Evolutionary conservation across 2,329 filamentous ascomycete species (phyloP), one percentile per base, ranked within the genome.

Genomic region (Diaporthe destruens): DNA sequence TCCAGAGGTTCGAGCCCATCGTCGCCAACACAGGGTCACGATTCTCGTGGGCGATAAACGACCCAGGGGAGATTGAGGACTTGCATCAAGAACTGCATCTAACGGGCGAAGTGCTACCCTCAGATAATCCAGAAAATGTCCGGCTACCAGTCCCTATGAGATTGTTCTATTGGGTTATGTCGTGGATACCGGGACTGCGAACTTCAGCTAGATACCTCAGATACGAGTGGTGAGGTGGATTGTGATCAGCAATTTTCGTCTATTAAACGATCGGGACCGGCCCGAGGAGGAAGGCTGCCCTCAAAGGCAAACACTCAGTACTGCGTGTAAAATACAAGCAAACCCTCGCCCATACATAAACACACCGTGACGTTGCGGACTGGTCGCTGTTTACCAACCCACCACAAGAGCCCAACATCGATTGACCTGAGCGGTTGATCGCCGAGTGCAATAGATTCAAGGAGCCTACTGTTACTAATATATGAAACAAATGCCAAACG

Each of bases 1-100:
- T 51, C 18, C 73, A 74, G 42, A 55, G 34, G 32, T 11, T 74
- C 1, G 71, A 72, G 29, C 71, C 71, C 47, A 71, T 74, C 29
- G 5, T 71, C 2, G 8, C 57, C n/a, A 72, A 49, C 23, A 74
- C 73, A 23, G 66, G 66, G 3, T 70, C 73, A 12, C 23, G 18
- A 8, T 39, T 74, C 12, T 49, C n/a, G 2, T 74, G 73, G 73
- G 59, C 54, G 20, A 56, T 73, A 2, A 53, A 73, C 20, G 67
- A 74, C 29, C 55, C 67, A 18, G 42, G 42, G 47, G 67, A 71
- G 16, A 36, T 73, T 18, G 73, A 74, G 44, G 23, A 20, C 1
- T 72, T 65, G 63, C 63, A 74, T 6, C 6, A 14, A 1, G 54
- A 59, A 1, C 36, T 73, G 16, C 36, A 51, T 8, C 51, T 74